Base-by-base conservation (phyloP, 805 yeast species). In the Schwanniomyces vanrijiae region DNA sequence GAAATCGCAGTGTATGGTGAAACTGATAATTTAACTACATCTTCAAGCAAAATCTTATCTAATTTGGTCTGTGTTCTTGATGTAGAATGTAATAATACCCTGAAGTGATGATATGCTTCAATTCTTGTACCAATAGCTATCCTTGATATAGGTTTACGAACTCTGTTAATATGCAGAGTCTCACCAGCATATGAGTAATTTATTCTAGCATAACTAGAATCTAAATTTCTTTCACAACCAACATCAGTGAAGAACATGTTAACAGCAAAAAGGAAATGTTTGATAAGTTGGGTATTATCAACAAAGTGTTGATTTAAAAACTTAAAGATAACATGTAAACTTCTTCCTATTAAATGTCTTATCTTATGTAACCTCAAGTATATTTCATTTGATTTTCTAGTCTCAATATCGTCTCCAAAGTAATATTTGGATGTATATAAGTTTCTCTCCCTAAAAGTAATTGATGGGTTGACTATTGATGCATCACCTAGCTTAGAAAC, bases 211-310 rank as follows among this genome's bases (percentile, higher is more conserved):
- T 82, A 84, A 48, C 82, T 80, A 3, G 77, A 68, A 37, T 77
- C 83, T 42, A 83, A 76, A 0, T 84, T 64, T 10, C 86, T 69
- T 54, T 88, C 95, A 46, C 80, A 76, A 1, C 96, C 96, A 21
- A 86, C 85, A 59, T 90, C 94, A 21, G 86, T 74, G 55, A 86
- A 84, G 89, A 95, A 94, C 5, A 85, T 80, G 51, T 85, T 82
- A 38, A 86, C 60, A 3, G 85, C 83, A 56, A 81, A 80, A 26
- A 90, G 65, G 28, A 85, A 73, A 40, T 82, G 79, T 50, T 81
- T 81, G 59, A 84, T 77, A 5, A 86, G 60, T 10, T 80, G 78
- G 6, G 86, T 78, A 50, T 88, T 85, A 49, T 88, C 90, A 35
- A 78, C 82, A 38, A 76, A 77, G 42, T 78, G 66, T 1, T 70